phyloP scores from a whole-genome alignment of 768 basidiomycete genomes.

The Multifurca ochricompacta region DNA sequence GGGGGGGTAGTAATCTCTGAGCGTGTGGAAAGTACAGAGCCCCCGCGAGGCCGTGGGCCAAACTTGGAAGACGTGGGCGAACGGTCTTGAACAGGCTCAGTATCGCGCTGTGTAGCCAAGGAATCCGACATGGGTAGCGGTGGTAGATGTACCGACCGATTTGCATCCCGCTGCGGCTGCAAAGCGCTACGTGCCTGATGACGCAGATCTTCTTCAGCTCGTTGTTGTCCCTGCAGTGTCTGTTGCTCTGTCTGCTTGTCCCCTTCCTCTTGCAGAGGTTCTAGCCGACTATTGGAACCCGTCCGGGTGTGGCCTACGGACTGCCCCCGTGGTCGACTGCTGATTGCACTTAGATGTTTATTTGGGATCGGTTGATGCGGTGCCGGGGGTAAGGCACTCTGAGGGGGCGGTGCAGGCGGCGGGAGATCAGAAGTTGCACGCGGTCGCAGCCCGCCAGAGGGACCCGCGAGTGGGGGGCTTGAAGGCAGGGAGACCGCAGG shows the following conservation, averaged over 20 bases:
- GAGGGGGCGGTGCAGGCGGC: conserved; percentile 59
- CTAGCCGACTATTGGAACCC: conserved; percentile 50
- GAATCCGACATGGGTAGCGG: conserved; percentile 62
- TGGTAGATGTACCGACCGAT: conserved; percentile 32
- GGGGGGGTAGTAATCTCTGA: conserved; percentile 26
- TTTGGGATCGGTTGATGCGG: conserved; percentile 32
- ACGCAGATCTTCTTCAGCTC: conserved; percentile 27
- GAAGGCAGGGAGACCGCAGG: conserved; percentile 23
- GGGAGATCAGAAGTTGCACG: conserved; percentile 54
- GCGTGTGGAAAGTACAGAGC: conserved; percentile 36
- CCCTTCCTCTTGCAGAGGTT: conserved; percentile 55
- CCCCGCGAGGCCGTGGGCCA: conserved; percentile 48
- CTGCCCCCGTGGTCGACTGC: conserved; percentile 38
- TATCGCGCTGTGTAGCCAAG: conserved; percentile 32
- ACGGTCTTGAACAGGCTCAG: conserved; percentile 19
- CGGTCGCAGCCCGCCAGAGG: conserved; percentile 31
- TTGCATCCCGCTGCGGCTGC: conserved; percentile 13
- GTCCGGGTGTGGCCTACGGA: conserved; percentile 47
- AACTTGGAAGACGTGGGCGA: conserved; percentile 29
- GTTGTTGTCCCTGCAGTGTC: conserved; percentile 22
- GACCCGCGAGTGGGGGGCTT: conserved; percentile 16
- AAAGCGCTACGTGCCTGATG: conserved; percentile 16
- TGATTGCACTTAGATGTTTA: conserved; percentile 30
- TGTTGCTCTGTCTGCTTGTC: conserved; percentile 31
- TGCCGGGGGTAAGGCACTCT: conserved; percentile 51